Evolutionary conservation across 441 rosid species (phyloP), one percentile per base, ranked within the genome.

Genomic region (Melastoma candidum): DNA sequence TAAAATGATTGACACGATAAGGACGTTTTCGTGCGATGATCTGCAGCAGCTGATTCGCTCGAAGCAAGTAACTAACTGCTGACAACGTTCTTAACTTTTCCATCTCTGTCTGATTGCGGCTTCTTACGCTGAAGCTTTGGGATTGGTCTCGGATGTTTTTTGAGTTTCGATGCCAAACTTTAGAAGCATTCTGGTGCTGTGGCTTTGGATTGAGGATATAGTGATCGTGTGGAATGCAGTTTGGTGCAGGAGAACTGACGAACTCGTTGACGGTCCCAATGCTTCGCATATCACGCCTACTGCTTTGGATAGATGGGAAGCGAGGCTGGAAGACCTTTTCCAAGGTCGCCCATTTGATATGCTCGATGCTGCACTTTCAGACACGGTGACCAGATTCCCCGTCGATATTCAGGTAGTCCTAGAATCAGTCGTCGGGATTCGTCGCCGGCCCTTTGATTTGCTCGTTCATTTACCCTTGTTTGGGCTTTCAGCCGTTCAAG

Each of bases 171-270:
- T 32, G 41, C 41, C 41, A 6, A 2, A 32, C 41, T 32, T 32
- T 4, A 1, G 41, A 32, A 32, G 41, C 41, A 32, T 32, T 32
- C 41, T 32, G 41, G 7, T 32, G 6, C 41, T 32, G 41, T 32
- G 22, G 22, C 22, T 17, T 17, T 17, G 22, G 22, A 17, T 17
- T 17, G 22, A 17, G 22, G 22, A 17, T 17, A 17, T 17, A 8
- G 41, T 32, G 6, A 32, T 32, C 1, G 8, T 32, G 41, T 32
- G 8, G 7, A 14, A 1, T 77, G 63, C 74, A 89, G 97, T 89
- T 62, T 89, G 97, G 97, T 89, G 97, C 72, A 81, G 97, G 79
- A 83, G 97, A 67, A 89, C 93, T 0, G 97, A 89, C 68, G 97
- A 89, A 67, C 83, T 89, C 11, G 97, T 89, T 6, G 95, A 85